phyloP scores from a whole-genome alignment of 768 basidiomycete species.

The Russula earlei region DNA sequence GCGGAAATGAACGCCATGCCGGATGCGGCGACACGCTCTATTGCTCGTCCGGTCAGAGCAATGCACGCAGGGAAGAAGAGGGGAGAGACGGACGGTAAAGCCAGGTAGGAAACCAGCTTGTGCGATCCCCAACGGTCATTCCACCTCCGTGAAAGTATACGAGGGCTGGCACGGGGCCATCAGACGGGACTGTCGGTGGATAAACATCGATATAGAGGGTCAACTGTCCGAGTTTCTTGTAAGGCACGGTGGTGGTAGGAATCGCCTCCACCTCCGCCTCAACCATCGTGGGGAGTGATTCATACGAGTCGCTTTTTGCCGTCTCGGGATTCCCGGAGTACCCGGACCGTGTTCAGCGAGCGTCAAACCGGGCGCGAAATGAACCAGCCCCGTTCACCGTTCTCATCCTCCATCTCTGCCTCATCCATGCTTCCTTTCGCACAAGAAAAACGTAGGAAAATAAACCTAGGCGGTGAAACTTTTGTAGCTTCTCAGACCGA shows the following conservation, averaged over 20 bases:
- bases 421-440: slow-evolving; percentile 36
- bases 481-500: slow-evolving; percentile 41
- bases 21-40: slow-evolving; percentile 35
- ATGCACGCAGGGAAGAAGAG: background rate
- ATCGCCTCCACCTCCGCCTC: background rate
- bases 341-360: background rate
- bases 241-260: slow-evolving; percentile 24
- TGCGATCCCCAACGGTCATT: slow-evolving; percentile 47
- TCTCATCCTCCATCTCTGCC: background rate
- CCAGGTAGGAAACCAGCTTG: slow-evolving; percentile 62
- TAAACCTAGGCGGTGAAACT: slow-evolving; percentile 66
- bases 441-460: slow-evolving; percentile 45
- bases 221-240: slow-evolving; percentile 27
- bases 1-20: slow-evolving; percentile 53
- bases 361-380: slow-evolving; percentile 5
- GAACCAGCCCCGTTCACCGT: background rate
- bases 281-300: background rate
- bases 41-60: background rate
- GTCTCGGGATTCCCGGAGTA: background rate
- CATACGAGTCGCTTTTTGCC: background rate
- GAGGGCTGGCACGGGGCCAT: slow-evolving; percentile 23
- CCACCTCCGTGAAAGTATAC: slow-evolving; percentile 47
- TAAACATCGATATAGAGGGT: slow-evolving; percentile 31
- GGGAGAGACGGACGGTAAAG: slow-evolving; percentile 35
- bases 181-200: slow-evolving; percentile 27